Evolutionary conservation across 306 rosid genomes (phyloP), one percentile per base, ranked within the genome.

Genomic region (Fragaria ananassa): DNA sequence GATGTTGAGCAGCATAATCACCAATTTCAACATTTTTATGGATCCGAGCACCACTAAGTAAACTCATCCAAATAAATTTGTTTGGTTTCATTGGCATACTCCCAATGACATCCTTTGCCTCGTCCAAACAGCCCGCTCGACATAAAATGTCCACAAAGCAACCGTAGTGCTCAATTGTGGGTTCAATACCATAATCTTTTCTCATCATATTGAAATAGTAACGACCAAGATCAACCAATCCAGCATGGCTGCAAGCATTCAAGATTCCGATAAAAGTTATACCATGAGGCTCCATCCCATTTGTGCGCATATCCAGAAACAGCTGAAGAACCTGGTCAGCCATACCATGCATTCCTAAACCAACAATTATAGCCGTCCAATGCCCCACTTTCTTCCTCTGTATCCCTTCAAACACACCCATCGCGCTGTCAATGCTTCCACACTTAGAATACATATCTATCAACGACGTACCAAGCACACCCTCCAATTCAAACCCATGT

Each of bases 171-270:
- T 88, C 91, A 72, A 88, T 80, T 23, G 88, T 72, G 56, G 91
- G 89, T 77, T 85, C 73, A 37, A 88, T 85, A 72, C 80, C 87
- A 80, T 83, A 85, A 47, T 85, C 87, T 68, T 78, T 63, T 37
- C 42, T 68, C 96, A 86, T 88, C 82, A 76, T 71, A 31, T 84
- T 54, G 46, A 90, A 90, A 80, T 80, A 70, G 54, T 5, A 34
- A 39, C 68, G 81, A 35, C 89, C 92, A 17, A 81, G 85, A 54
- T 85, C 79, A 4, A 86, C 89, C 83, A 86, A 70, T 41, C 95
- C 95, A 23, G 81, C 83, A 72, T 88, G 92, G 78, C 89, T 86
- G 68, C 89, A 90, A 13, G 92, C 92, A 84, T 86, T 86, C 69
- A 88, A 80, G 75, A 90, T 76, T 41, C 92, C 92, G 17, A 90